These are phyloP conservation scores for Cercospora sojina DNA, from an alignment of 2,329 filamentous ascomycete species.

Conservation along the genomic window DNA sequence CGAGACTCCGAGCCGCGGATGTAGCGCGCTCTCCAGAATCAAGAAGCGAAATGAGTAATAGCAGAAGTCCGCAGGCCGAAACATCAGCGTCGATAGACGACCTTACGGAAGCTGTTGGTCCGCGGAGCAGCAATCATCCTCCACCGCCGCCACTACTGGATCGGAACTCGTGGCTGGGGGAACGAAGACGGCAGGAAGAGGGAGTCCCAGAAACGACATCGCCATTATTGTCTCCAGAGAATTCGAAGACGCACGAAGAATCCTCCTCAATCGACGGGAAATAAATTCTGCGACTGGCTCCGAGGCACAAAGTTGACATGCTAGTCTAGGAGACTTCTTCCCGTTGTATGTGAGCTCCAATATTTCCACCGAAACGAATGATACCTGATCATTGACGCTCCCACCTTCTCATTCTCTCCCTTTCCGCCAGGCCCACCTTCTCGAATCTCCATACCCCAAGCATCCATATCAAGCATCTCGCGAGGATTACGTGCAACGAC, in stretches of 20 bases:
- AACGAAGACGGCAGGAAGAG: not conserved
- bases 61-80: conserved; percentile 3
- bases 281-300: not conserved
- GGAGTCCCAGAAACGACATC: not conserved
- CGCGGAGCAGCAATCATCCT: not conserved
- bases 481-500: not conserved
- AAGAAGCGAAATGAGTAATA: not conserved
- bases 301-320: no score
- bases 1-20: not conserved
- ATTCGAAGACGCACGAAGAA: not conserved
- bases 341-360: no score
- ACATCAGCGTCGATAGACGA: not conserved
- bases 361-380: not conserved
- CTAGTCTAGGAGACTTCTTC: no score
- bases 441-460: not conserved
- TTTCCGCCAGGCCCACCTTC: not conserved
- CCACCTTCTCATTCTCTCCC: not conserved
- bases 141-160: conserved; percentile 4
- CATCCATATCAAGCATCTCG: not conserved
- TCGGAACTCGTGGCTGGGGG: not conserved
- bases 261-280: not conserved
- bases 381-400: not conserved
- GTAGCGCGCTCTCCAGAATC: not conserved
- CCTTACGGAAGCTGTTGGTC: not conserved
- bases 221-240: not conserved